These are phyloP conservation scores for Curvularia hawaiiensis DNA, from an alignment of 2,329 filamentous ascomycete genomes.

Conservation along the genomic window DNA sequence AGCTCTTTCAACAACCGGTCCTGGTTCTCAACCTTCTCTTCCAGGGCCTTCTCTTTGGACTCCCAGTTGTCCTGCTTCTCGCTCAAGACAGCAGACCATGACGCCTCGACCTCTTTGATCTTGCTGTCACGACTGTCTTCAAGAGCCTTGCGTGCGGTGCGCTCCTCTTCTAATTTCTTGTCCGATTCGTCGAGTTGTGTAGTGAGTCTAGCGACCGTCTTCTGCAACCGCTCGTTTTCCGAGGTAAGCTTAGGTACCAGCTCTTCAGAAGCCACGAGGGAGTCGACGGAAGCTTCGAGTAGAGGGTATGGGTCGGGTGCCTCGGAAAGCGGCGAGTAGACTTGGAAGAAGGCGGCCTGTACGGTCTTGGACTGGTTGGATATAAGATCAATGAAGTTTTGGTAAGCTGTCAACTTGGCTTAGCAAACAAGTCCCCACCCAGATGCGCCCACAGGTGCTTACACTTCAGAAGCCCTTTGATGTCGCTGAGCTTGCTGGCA, in stretches of 20 bases:
- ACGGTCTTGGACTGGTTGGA: conserved; percentile 95
- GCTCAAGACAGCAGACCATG: conserved; percentile 86
- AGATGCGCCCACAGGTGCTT: conserved; percentile 12
- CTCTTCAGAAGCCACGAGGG: conserved; percentile 88
- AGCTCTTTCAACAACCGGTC: conserved; percentile 91
- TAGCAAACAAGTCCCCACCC: conserved; percentile 16
- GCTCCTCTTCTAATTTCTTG: conserved; percentile 77
- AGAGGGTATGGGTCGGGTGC: conserved; percentile 95
- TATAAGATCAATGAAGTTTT: conserved; percentile 94
- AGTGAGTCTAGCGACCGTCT: conserved; percentile 75
- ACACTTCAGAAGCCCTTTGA: conserved; percentile 91
- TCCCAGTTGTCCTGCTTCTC: conserved; percentile 98
- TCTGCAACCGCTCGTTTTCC: conserved; percentile 87
- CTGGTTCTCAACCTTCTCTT: conserved; percentile 94
- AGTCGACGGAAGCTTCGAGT: conserved; percentile 94
- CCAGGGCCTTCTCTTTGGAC: conserved; percentile 85
- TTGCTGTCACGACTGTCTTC: conserved; percentile 78
- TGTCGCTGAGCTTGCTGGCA: conserved; percentile 80
- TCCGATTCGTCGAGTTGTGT: conserved; percentile 84
- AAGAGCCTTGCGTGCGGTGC: conserved; percentile 71
- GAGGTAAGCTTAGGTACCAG: conserved; percentile 86
- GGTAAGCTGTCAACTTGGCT: conserved; percentile 71
- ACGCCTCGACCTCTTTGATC: conserved; percentile 87
- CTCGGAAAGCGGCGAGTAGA: conserved; percentile 93
- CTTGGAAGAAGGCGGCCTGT: conserved; percentile 88